A percentile compares a stretch with the other conserved stretches of the same genome.
These are phyloP conservation scores for Holtermannia corniformis DNA, from an alignment of 768 basidiomycete genomes.

Conservation along the genomic window DNA sequence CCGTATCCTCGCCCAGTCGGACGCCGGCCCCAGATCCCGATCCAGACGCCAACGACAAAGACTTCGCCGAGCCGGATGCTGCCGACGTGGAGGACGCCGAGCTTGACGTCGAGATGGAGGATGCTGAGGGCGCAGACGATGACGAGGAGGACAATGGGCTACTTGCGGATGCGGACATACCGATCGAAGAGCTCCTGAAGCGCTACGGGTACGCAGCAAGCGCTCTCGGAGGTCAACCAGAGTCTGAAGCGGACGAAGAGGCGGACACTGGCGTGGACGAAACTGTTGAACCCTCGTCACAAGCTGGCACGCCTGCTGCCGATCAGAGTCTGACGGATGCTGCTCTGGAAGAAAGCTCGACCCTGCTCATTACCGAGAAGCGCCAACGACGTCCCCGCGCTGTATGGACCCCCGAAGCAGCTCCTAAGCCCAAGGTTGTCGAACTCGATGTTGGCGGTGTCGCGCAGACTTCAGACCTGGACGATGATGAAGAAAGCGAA, in stretches of 20 bases:
- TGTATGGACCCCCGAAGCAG: constrained; percentile 30
- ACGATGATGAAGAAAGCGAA: constrained; percentile 10
- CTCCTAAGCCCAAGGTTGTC: constrained; percentile 22
- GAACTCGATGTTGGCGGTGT: constrained; percentile 8
- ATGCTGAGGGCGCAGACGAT: constrained; percentile 41
- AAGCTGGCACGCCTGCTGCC: constrained; percentile 14
- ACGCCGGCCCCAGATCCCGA: constrained; percentile 2
- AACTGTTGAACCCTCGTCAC: constrained; percentile 12
- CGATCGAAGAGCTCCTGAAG: constrained; percentile 43
- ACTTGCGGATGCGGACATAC: constrained; percentile 43
- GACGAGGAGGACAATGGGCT: constrained; percentile 41
- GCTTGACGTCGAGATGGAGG: constrained; percentile 45
- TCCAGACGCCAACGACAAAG: constrained; percentile 33
- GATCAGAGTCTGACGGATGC: not conserved
- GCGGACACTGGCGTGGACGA: not conserved
- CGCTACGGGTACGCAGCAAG: constrained; percentile 40
- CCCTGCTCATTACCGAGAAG: constrained; percentile 15
- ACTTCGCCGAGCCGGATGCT: constrained; percentile 24
- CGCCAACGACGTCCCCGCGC: constrained; percentile 22
- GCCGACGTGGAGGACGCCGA: constrained; percentile 41
- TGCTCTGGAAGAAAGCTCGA: not conserved
- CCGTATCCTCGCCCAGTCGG: not conserved
- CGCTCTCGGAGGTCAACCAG: not conserved
- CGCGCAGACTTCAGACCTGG: constrained; percentile 10
- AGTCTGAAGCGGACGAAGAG: not conserved